Evolutionary conservation across 164 flowering plant genomes (phyloP), one percentile per base, ranked within the genome.

Genomic region (Cinnamomum micranthum): DNA sequence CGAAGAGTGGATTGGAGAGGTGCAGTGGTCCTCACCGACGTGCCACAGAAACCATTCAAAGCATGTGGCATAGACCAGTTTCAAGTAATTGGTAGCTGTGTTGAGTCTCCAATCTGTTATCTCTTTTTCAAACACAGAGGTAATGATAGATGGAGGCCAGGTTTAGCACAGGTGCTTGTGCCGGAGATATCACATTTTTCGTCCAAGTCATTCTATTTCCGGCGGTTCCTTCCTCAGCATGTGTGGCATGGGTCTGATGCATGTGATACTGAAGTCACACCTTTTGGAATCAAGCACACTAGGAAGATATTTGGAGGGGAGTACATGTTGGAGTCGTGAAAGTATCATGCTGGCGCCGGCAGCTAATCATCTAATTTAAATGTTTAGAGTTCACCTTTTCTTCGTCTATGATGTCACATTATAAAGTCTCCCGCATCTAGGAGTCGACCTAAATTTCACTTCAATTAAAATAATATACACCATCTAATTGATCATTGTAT

Each of bases 171-270:
- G 20, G 87, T 91, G 1, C 78, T 72, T 9, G 85, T 81, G 0
- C 20, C 73, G 1, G 84, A 77, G 12, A 66, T 74, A 6, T 3
- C 84, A 1, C 81, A 73, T 52, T 72, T 88, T 6, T 79, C 85
- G 71, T 90, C 91, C 0, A 51, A 78, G 19, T 69, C 79, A 28
- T 90, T 89, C 77, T 86, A 84, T 71, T 85, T 89, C 67, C 88
- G 91, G 0, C 77, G 91, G 2, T 88, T 75, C 69, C 70, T 90
- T 25, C 92, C 94, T 24, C 70, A 85, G 71, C 76, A 83, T 23
- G 87, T 86, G 51, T 90, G 94, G 94, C 89, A 88, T 70, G 91
- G 92, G 10, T 76, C 75, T 0, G 90, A 89, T 71, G 24, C 65
- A 27, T 90, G 95, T 77, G 91, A 84, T 22, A 78, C 73, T 17